Base-by-base conservation (phyloP, 257 asterid species). In the Verbascum thapsus region DNA sequence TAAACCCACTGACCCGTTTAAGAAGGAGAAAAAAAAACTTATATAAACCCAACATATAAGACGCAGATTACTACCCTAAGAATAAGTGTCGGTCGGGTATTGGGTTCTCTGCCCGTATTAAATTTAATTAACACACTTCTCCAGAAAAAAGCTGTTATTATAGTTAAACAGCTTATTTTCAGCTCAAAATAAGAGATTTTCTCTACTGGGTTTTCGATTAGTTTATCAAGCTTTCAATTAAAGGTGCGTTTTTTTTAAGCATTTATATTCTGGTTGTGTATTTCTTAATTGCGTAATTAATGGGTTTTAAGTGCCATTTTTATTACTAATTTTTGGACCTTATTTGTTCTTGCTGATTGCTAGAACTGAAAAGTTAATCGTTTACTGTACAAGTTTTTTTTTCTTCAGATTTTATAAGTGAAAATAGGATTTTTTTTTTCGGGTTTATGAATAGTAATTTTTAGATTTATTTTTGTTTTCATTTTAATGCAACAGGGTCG, bases 71-170 rank as follows among this genome's bases (percentile, higher is more conserved):
- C 23, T n/a, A 26, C 50, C 64, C 23, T n/a, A 26, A 59, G 75
- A 63, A 72, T 76, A 44, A 67, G 78, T 72, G 81, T 76, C 78
- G 81, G 81, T 53, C 37, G 75, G 30, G 8, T 64, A 56, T 72
- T 23, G 70, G 47, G 40, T 68, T 64, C 76, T 47, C 69, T 59
- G 55, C 61, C 60, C 50, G 0, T 6, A 6, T 18, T 17, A 48
- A 10, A n/a, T n/a, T 62, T 18, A 63, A 3, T 23, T 19, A 41
- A 44, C 22, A 10, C 43, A n/a, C n/a, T n/a, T n/a, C n/a, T n/a
- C 43, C 63, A 30, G 7, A 34, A 63, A n/a, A 76, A 72, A 59
- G 53, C 78, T 59, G 76, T 60, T 64, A 60, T 34, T 68, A 16
- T 19, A 53, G 73, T 72, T 76, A 43, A 8, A 13, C 51, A 2